Conservation (phyloP, 1,284 basidiomycete genomes). For the Phylloboletellus chloephorus region DNA sequence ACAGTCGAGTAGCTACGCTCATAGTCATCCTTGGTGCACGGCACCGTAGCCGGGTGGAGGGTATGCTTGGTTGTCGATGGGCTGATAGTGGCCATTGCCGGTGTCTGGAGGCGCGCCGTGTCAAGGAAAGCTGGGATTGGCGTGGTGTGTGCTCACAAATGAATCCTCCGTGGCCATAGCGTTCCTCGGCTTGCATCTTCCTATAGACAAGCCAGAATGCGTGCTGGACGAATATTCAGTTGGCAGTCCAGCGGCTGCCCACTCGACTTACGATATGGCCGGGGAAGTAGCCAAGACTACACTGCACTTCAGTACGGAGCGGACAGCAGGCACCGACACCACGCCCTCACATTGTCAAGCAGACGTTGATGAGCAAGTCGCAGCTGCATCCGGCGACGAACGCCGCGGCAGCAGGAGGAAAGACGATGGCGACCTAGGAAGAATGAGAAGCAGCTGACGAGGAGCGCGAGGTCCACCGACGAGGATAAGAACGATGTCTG, state of each 20-base stretch:
- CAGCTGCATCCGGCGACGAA: conserved; percentile 70
- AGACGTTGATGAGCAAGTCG: conserved; percentile 67
- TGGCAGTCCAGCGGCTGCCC: not conserved
- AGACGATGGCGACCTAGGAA: conserved; percentile 65
- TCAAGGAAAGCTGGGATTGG: not conserved
- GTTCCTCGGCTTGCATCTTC: conserved; percentile 75
- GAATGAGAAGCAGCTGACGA: conserved; percentile 5
- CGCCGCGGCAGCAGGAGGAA: conserved; percentile 55
- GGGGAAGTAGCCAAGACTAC: conserved; percentile 69
- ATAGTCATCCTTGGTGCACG: conserved; percentile 13
- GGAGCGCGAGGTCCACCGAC: conserved; percentile 22
- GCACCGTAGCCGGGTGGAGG: conserved; percentile 25
- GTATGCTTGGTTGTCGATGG: conserved; percentile 18
- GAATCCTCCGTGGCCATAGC: conserved; percentile 65
- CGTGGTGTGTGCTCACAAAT: conserved; percentile 40
- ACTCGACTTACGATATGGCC: conserved; percentile 53
- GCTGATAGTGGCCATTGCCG: conserved; percentile 28
- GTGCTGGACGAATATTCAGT: conserved; percentile 32
- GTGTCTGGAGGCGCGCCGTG: conserved; percentile 15
- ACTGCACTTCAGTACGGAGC: conserved; percentile 4
- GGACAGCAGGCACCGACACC: not conserved
- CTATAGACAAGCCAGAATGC: conserved; percentile 70
- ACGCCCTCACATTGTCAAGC: conserved; percentile 57
- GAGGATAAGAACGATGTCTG: conserved; percentile 35
- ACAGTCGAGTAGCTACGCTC: not conserved